A percentile compares a stretch with the other conserved stretches of the same genome.
These are phyloP conservation scores for Cubamyces sp. DNA, from an alignment of 768 basidiomycete species.

Conservation along the genomic window DNA sequence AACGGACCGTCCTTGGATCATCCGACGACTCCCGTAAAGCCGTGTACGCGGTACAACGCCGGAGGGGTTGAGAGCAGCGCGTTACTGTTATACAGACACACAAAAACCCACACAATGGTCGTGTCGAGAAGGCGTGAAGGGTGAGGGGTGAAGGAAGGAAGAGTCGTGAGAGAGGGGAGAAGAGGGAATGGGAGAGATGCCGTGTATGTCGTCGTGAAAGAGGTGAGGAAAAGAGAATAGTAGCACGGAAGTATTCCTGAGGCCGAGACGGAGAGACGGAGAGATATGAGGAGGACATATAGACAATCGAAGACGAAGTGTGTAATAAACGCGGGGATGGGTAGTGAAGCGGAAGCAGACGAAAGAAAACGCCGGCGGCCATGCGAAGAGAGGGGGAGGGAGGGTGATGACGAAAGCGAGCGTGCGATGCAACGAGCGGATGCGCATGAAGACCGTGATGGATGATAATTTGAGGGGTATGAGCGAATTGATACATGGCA, in stretches of 20 bases:
- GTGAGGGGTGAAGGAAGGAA: too few species aligned
- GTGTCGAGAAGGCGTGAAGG: neutral
- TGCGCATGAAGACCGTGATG: neutral
- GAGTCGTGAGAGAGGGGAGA: too few species aligned
- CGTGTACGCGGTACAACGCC: neutral
- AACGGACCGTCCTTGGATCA: neutral
- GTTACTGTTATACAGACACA: neutral
- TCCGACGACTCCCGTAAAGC: neutral
- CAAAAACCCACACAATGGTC: neutral
- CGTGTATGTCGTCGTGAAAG: neutral
- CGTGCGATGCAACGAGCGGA: conserved; percentile 4
- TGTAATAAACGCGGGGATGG: neutral
- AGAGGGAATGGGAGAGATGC: neutral
- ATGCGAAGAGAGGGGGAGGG: neutral
- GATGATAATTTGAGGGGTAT: conserved; percentile 7
- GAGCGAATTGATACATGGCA: conserved; percentile 1
- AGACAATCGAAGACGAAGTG: neutral
- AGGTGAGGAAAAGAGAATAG: neutral
- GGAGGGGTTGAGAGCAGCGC: neutral
- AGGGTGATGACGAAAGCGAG: conserved; percentile 7
- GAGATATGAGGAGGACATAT: neutral
- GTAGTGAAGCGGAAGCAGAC: neutral
- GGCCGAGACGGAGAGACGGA: neutral
- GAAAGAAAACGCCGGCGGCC: neutral
- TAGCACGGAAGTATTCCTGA: neutral